Evolutionary conservation across 2,329 filamentous ascomycete species (phyloP).

Genomic region (Alternaria sp.): DNA sequence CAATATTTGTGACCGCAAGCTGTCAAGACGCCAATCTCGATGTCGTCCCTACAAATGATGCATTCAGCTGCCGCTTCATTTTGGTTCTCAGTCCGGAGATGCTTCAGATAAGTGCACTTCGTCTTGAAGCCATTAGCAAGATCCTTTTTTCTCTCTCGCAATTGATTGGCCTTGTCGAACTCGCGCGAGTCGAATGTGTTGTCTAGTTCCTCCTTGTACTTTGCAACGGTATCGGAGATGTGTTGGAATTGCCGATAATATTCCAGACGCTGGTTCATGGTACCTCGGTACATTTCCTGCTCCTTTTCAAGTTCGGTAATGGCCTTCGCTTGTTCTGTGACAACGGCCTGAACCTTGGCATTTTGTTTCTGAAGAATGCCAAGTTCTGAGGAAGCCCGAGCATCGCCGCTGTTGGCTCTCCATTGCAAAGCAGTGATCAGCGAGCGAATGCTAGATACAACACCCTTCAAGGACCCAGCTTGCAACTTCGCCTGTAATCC

Average conservation of each 20-base stretch:
- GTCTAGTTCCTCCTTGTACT: constrained; percentile 72
- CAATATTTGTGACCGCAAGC: constrained; percentile 89
- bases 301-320: constrained; percentile 70
- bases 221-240: constrained; percentile 86
- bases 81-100: constrained; percentile 69
- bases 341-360: constrained; percentile 64
- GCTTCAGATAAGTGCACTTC: constrained; percentile 78
- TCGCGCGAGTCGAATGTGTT: constrained; percentile 63
- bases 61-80: constrained; percentile 70
- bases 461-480: constrained; percentile 73
- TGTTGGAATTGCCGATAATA: constrained; percentile 91
- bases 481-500: constrained; percentile 60
- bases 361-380: constrained; percentile 72
- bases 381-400: constrained; percentile 69
- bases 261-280: constrained; percentile 86
- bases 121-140: constrained; percentile 72
- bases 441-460: constrained; percentile 74
- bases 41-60: constrained; percentile 82
- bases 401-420: constrained; percentile 63
- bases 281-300: constrained; percentile 75
- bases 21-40: constrained; percentile 82
- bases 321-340: constrained; percentile 62
- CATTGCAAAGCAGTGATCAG: constrained; percentile 68
- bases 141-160: constrained; percentile 63
- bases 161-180: constrained; percentile 52